These are phyloP conservation scores for Silene uniflora DNA, from an alignment of 148 eudicot genomes.

Conservation along the genomic window DNA sequence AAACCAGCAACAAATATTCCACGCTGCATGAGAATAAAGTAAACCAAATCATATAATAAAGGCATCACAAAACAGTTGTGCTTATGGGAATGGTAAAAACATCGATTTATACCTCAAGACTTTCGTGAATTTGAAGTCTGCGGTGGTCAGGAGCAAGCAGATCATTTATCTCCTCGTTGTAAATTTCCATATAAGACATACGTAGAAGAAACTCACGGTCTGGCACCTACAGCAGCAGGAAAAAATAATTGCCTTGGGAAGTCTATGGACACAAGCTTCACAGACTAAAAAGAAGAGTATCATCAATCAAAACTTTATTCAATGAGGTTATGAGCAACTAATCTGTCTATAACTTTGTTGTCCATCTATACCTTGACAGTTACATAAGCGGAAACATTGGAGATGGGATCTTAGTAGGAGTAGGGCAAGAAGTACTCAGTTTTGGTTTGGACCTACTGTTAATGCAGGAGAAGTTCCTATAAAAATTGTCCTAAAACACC, in stretches of 20 bases:
- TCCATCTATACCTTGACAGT: not conserved
- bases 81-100: not conserved
- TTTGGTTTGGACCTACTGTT: not conserved
- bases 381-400: not conserved
- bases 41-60: not conserved
- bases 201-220: slow-evolving; percentile 84
- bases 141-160: slow-evolving; percentile 87
- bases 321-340: too few relatives aligned
- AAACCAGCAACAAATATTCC: slow-evolving; percentile 97
- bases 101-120: slow-evolving; percentile 54
- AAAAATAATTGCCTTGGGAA: not conserved
- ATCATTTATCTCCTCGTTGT: slow-evolving; percentile 96
- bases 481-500: not conserved
- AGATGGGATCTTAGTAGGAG: not conserved
- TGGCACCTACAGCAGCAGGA: slow-evolving; percentile 41
- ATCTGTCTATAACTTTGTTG: not conserved
- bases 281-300: not conserved
- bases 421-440: not conserved
- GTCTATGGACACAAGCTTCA: not conserved
- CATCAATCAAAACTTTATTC: not conserved
- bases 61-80: not conserved
- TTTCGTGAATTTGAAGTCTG: slow-evolving; percentile 89
- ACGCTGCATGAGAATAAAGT: slow-evolving; percentile 41
- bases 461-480: not conserved
- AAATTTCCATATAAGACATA: slow-evolving; percentile 97